Percentiles rank a stretch among this genome's conserved stretches.
Conservation (phyloP, 2,329 filamentous ascomycete species). For the Fusarium bulbicola region DNA sequence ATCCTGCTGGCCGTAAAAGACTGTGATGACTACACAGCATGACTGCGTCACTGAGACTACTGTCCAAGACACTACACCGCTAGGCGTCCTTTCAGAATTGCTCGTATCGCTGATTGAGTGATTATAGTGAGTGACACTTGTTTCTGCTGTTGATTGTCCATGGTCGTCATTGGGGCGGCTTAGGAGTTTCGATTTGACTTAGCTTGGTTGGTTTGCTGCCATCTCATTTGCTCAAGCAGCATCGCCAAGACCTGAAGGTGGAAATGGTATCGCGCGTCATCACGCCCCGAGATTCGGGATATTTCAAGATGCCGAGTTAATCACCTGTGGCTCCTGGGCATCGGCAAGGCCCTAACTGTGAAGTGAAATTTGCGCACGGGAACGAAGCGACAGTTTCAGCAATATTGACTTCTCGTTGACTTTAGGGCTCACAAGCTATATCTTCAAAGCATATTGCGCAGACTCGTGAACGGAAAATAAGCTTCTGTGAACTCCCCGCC, state of each 20-base stretch:
- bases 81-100: background rate
- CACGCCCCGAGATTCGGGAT: background rate
- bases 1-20: background rate
- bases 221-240: background rate
- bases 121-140: too few relatives aligned
- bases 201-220: background rate
- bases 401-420: background rate
- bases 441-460: too few relatives aligned
- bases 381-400: fast-evolving
- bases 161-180: conserved; percentile 37
- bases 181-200: conserved; percentile 16
- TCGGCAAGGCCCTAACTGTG: too few relatives aligned
- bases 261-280: background rate
- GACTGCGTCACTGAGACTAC: background rate
- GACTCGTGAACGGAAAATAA: background rate
- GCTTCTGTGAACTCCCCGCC: background rate
- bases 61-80: too few relatives aligned
- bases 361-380: background rate
- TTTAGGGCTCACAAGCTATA: background rate
- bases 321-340: too few relatives aligned
- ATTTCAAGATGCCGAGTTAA: background rate
- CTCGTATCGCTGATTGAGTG: background rate
- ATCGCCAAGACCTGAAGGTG: conserved; percentile 8
- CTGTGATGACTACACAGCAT: background rate
- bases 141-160: background rate